phyloP scores from a whole-genome alignment of 352 stramenopile species.

The Aphanomyces cochlioides region DNA sequence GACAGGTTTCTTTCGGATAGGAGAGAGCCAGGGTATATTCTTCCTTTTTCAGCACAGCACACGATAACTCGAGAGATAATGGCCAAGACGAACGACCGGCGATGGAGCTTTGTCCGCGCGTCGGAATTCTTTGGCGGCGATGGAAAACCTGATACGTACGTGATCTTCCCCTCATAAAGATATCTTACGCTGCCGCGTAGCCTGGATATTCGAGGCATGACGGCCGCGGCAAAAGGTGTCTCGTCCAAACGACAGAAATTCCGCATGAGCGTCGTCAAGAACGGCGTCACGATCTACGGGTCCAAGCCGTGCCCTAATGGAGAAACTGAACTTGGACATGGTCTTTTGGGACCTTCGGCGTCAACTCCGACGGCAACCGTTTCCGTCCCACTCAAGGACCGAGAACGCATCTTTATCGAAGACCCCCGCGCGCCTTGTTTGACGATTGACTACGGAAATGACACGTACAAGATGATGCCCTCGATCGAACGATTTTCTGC shows the following conservation, averaged over 20 bases:
- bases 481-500: constrained; percentile 84
- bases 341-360: constrained; percentile 23
- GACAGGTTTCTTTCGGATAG: not conserved
- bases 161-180: not conserved
- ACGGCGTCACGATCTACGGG: constrained; percentile 82
- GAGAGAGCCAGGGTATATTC: constrained; percentile 22
- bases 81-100: constrained; percentile 28
- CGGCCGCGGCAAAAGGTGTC: constrained; percentile 75
- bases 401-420: constrained; percentile 86
- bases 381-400: constrained; percentile 32
- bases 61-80: constrained; percentile 1
- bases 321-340: constrained; percentile 25
- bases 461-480: constrained; percentile 77
- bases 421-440: constrained; percentile 76
- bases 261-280: constrained; percentile 80
- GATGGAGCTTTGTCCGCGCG: constrained; percentile 80
- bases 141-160: constrained; percentile 82
- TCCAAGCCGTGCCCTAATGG: constrained; percentile 62
- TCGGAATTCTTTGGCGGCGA: constrained; percentile 87
- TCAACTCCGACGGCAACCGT: not conserved
- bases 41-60: constrained; percentile 23
- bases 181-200: constrained; percentile 36
- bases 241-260: constrained; percentile 86
- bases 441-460: constrained; percentile 85
- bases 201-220: constrained; percentile 85